Evolutionary conservation across 805 yeast genomes (phyloP).

Genomic region (Saccharomycopsis oosterbeekiorum): DNA sequence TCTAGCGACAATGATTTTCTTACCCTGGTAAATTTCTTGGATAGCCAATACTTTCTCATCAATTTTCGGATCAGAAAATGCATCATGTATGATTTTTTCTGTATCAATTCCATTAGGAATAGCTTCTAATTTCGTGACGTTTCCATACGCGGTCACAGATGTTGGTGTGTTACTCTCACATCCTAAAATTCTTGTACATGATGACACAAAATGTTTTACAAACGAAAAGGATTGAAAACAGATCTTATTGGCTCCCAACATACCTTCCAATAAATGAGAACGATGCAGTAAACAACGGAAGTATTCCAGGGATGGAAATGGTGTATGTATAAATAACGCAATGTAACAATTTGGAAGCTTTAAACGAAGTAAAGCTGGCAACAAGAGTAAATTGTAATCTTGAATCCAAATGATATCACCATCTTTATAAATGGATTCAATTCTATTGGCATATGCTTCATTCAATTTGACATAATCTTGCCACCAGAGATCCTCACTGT

Average conservation of each 20-base stretch:
- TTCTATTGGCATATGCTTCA: conserved; percentile 78
- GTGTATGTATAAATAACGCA: conserved; percentile 75
- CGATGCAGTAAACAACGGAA: conserved; percentile 84
- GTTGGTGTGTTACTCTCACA: conserved; percentile 35
- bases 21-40: conserved; percentile 48
- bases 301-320: conserved; percentile 94
- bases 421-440: conserved; percentile 61
- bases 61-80: conserved; percentile 31
- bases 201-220: conserved; percentile 82
- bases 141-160: conserved; percentile 64
- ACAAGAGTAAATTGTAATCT: conserved; percentile 72
- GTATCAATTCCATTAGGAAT: conserved; percentile 89
- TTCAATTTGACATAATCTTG: conserved; percentile 83
- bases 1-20: conserved; percentile 83
- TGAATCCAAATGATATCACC: conserved; percentile 93
- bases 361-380: conserved; percentile 79
- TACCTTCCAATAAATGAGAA: conserved; percentile 73
- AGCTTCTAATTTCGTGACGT: conserved; percentile 60
- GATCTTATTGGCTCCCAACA: conserved; percentile 80
- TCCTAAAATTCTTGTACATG: conserved; percentile 82
- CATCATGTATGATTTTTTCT: conserved; percentile 51
- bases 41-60: conserved; percentile 59
- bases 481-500: conserved; percentile 63
- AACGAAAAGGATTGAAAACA: conserved; percentile 83
- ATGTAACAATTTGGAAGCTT: conserved; percentile 62